These are phyloP conservation scores for Beauveria bassiana DNA, from an alignment of 2,329 filamentous ascomycete species.

Conservation along the genomic window DNA sequence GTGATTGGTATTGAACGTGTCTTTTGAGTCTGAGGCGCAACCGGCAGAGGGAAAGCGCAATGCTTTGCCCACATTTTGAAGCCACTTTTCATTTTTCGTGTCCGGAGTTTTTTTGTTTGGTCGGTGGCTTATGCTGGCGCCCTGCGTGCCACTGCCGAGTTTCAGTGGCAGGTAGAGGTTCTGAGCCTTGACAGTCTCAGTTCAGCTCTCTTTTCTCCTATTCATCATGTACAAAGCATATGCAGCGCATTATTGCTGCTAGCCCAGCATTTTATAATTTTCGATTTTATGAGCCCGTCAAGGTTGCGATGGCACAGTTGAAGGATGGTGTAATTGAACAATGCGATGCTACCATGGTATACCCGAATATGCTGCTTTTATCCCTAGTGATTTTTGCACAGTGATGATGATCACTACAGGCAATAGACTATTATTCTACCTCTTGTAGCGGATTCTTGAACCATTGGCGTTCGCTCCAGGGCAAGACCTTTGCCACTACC, in stretches of 20 bases:
- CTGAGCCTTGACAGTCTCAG: slow-evolving; percentile 3
- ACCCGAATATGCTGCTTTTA: neutral
- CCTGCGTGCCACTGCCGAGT: neutral
- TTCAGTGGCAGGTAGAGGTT: neutral
- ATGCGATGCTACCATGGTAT: slow-evolving; percentile 6
- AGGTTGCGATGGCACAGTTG: slow-evolving; percentile 1
- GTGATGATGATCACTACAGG: slow-evolving; percentile 1
- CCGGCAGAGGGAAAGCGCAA: neutral
- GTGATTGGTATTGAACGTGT: neutral
- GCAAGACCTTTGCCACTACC: slow-evolving; percentile 57
- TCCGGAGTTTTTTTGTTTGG: slow-evolving; percentile 10
- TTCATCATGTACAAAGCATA: slow-evolving; percentile 28
- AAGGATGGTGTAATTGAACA: slow-evolving; percentile 11
- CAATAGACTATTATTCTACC: slow-evolving; percentile 14
- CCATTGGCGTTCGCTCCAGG: slow-evolving; percentile 43
- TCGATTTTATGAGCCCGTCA: slow-evolving; percentile 9
- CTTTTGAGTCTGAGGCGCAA: neutral
- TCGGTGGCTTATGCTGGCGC: slow-evolving; percentile 4
- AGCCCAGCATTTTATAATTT: slow-evolving; percentile 18
- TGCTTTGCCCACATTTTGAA: neutral
- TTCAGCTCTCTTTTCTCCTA: slow-evolving; percentile 12
- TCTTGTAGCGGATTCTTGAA: slow-evolving; percentile 37
- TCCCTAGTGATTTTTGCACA: slow-evolving; percentile 14
- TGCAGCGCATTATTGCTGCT: slow-evolving; percentile 17
- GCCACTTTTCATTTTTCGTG: slow-evolving; percentile 9